Evolutionary conservation across 2,329 filamentous ascomycete species (phyloP).

Genomic region (Fusarium irregulare): DNA sequence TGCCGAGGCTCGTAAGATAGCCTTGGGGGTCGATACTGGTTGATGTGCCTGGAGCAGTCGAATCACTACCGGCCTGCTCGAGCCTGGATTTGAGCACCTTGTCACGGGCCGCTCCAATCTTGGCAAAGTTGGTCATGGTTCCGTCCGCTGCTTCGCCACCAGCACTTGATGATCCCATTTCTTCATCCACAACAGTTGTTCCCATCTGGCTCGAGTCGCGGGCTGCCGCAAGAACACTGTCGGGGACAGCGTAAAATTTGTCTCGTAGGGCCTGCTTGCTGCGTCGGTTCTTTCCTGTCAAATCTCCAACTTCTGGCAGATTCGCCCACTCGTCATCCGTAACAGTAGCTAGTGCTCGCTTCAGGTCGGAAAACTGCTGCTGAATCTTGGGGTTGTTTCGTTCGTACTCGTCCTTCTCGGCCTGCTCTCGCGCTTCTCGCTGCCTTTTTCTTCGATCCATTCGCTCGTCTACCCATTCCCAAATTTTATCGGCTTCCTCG

Average conservation of each 20-base stretch:
- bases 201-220: constrained; percentile 84
- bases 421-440: constrained; percentile 94
- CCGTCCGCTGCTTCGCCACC: constrained; percentile 71
- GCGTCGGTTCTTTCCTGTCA: constrained; percentile 92
- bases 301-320: constrained; percentile 93
- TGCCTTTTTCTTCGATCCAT: constrained; percentile 92
- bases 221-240: constrained; percentile 91
- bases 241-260: constrained; percentile 94
- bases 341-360: constrained; percentile 87
- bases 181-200: constrained; percentile 88
- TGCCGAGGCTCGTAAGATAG: constrained; percentile 91
- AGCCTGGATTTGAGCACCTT: constrained; percentile 95
- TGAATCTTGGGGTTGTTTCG: constrained; percentile 98
- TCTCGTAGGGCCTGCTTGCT: constrained; percentile 84
- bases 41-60: constrained; percentile 78
- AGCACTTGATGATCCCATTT: constrained; percentile 54
- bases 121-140: constrained; percentile 97
- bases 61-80: constrained; percentile 81
- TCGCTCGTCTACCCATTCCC: constrained; percentile 94
- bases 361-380: constrained; percentile 96
- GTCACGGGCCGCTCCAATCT: constrained; percentile 95
- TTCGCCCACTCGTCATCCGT: constrained; percentile 97
- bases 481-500: constrained; percentile 96
- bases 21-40: constrained; percentile 95
- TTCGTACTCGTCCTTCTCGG: constrained; percentile 95